Conservation (phyloP, 768 basidiomycete genomes). For the Boletus coccyginus region DNA sequence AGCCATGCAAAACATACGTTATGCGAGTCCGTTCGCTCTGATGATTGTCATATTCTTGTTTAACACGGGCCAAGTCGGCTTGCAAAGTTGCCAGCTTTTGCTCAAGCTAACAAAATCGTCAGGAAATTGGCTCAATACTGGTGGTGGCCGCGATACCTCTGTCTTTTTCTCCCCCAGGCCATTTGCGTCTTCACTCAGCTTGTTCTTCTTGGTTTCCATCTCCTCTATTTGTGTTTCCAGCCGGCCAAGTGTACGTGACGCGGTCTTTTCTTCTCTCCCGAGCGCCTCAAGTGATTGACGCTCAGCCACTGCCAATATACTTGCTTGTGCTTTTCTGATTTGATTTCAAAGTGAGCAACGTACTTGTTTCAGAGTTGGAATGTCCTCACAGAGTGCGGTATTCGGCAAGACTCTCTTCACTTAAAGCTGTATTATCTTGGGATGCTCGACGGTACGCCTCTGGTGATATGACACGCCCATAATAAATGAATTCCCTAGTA, state of each 20-base stretch:
- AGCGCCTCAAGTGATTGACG: constrained; percentile 83
- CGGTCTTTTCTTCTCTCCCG: constrained; percentile 77
- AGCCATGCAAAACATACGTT: constrained; percentile 41
- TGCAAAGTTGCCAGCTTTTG: constrained; percentile 54
- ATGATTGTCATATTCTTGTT: constrained; percentile 80
- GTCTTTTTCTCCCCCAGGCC: constrained; percentile 49
- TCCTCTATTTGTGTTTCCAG: constrained; percentile 69
- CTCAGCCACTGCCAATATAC: constrained; percentile 78
- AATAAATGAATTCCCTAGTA: neutral
- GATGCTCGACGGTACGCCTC: constrained; percentile 75
- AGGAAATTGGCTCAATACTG: neutral
- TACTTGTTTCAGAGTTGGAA: neutral
- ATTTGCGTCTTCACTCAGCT: constrained; percentile 52
- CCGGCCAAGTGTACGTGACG: constrained; percentile 59
- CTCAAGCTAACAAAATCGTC: constrained; percentile 44
- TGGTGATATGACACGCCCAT: constrained; percentile 28
- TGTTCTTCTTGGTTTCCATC: constrained; percentile 54
- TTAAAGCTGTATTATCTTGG: constrained; percentile 72
- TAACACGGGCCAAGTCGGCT: constrained; percentile 58
- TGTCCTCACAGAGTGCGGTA: constrained; percentile 44
- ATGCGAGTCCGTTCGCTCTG: constrained; percentile 81
- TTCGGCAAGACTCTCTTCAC: constrained; percentile 81
- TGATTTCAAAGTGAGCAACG: constrained; percentile 2
- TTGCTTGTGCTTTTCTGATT: constrained; percentile 74
- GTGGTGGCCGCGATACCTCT: constrained; percentile 42